These are phyloP conservation scores for Penicillium odoratum DNA, from an alignment of 495 filamentous ascomycete species.

Conservation along the genomic window DNA sequence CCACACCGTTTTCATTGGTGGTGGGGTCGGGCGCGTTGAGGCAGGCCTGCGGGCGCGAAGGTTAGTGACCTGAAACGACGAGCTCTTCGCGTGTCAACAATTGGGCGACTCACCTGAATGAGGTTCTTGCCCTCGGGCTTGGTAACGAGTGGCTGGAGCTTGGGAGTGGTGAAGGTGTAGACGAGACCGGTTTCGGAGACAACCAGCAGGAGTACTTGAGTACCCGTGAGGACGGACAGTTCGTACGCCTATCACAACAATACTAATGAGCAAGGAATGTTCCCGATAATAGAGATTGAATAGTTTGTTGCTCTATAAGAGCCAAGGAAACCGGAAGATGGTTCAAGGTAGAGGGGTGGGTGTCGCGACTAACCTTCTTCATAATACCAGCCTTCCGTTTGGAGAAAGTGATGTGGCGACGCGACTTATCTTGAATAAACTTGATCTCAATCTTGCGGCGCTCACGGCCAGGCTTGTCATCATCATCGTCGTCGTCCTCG, in stretches of 20 bases:
- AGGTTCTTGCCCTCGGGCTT: conserved; percentile 99
- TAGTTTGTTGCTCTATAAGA: background rate
- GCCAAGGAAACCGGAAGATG: background rate
- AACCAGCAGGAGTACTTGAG: conserved; percentile 94
- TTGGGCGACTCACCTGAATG: conserved; percentile 73
- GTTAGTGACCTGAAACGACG: background rate
- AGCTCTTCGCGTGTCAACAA: background rate
- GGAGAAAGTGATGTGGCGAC: conserved; percentile 99
- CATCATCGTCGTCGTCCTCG: conserved; percentile 98
- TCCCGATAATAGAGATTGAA: background rate
- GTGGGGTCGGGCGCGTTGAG: conserved; percentile 96
- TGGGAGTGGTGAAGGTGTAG: conserved; percentile 99
- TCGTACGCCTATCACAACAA: conserved; percentile 76
- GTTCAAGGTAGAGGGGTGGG: conserved; percentile 2
- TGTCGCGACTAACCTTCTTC: conserved; percentile 84
- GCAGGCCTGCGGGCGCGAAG: conserved; percentile 65
- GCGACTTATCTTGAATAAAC: conserved; percentile 99
- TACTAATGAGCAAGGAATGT: background rate
- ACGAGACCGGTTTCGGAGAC: conserved; percentile 98
- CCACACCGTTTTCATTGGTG: conserved; percentile 87
- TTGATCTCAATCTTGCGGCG: conserved; percentile 99
- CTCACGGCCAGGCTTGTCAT: conserved; percentile 97
- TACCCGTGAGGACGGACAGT: conserved; percentile 94
- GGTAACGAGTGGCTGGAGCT: conserved; percentile 97
- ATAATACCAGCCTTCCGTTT: conserved; percentile 99